Evolutionary conservation across 441 rosid species (phyloP).

Genomic region (Populus trichocarpa): DNA sequence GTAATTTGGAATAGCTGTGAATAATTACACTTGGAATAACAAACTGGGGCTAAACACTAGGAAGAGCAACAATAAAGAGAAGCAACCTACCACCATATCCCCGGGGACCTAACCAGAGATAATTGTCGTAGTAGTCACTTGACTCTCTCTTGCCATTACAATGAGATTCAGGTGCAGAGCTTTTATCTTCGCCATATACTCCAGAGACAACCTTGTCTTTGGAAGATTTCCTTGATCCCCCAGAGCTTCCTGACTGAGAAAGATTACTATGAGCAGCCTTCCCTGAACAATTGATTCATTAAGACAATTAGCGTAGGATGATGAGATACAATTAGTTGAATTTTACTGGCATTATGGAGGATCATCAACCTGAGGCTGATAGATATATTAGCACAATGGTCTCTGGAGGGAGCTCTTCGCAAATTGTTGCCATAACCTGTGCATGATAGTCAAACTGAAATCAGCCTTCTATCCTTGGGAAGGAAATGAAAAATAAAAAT

Average conservation of each 20-base stretch:
- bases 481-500: not conserved
- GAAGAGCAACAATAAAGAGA: not conserved
- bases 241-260: conserved; percentile 44
- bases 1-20: not conserved
- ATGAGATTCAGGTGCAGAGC: conserved; percentile 42
- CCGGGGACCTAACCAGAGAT: conserved; percentile 76
- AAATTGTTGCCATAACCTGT: conserved; percentile 88
- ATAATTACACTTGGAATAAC: conserved; percentile 1
- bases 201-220: conserved; percentile 51
- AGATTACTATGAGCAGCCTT: conserved; percentile 40
- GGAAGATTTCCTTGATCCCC: conserved; percentile 58
- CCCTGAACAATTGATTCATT: conserved; percentile 44
- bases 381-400: conserved; percentile 72
- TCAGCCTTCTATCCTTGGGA: not conserved
- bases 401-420: conserved; percentile 87
- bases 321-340: conserved; percentile 8
- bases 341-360: conserved; percentile 17
- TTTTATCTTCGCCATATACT: conserved; percentile 46
- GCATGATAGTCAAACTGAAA: conserved; percentile 13
- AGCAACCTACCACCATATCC: conserved; percentile 59
- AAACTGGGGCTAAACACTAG: not conserved
- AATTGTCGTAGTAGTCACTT: conserved; percentile 40
- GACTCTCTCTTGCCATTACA: conserved; percentile 50
- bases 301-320: conserved; percentile 18
- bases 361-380: conserved; percentile 71